These are phyloP conservation scores for Sambucus nigra DNA, from an alignment of 129 eudicot genomes.

Conservation along the genomic window DNA sequence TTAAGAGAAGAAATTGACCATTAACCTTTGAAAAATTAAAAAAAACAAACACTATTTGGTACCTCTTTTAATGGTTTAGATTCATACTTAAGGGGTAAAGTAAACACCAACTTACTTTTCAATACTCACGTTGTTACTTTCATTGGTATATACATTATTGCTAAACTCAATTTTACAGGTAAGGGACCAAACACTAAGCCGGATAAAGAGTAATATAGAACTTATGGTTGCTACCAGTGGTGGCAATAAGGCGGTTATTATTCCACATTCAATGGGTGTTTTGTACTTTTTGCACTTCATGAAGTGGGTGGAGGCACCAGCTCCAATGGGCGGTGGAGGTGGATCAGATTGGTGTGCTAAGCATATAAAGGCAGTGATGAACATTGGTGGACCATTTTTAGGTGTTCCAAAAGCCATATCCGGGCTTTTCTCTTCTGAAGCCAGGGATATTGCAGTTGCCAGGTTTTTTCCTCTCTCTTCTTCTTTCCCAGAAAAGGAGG, in stretches of 20 bases:
- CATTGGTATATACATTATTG: not conserved
- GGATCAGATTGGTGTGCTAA: constrained; percentile 94
- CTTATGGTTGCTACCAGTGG: constrained; percentile 92
- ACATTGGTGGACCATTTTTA: constrained; percentile 93
- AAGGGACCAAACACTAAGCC: constrained; percentile 84
- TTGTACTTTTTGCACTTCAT: constrained; percentile 84
- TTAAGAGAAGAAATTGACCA: too few relatives aligned
- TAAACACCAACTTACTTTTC: not conserved
- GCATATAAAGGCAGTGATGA: constrained; percentile 90
- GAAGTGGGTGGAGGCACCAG: constrained; percentile 99
- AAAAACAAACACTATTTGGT: too few relatives aligned
- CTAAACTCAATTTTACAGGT: constrained; percentile 33
- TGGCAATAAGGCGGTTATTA: constrained; percentile 78
- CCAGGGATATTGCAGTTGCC: constrained; percentile 84
- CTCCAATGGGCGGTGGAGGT: constrained; percentile 99
- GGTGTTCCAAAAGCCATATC: constrained; percentile 97
- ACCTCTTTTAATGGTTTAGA: too few relatives aligned
- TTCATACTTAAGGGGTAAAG: too few relatives aligned
- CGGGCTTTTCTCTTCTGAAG: constrained; percentile 98
- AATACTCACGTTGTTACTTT: not conserved
- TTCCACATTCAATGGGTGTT: constrained; percentile 99
- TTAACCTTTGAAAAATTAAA: too few relatives aligned
- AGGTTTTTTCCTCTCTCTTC: constrained; percentile 33
- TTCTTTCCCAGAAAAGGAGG: not conserved
- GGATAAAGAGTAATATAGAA: constrained; percentile 90